A percentile compares a stretch with the other conserved stretches of the same genome.
phyloP scores from a whole-genome alignment of 2,329 filamentous ascomycete species.

The Aspergillus nomiae region DNA sequence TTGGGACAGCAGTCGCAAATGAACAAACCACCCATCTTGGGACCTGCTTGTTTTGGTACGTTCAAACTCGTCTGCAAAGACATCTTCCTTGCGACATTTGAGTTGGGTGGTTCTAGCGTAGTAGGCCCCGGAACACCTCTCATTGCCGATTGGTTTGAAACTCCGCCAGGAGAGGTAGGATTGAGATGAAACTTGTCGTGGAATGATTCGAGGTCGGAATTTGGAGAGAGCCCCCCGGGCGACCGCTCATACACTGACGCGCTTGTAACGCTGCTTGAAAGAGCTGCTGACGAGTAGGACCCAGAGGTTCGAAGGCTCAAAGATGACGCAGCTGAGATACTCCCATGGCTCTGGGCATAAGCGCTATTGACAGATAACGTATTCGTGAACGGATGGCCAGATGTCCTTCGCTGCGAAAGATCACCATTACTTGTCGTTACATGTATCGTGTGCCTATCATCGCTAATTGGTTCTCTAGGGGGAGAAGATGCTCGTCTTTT shows the following conservation, averaged over 20 bases:
- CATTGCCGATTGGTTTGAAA: constrained; percentile 40
- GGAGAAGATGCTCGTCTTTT: constrained; percentile 68
- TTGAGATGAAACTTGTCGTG: constrained; percentile 54
- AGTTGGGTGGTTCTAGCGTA: constrained; percentile 42
- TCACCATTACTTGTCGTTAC: constrained; percentile 49
- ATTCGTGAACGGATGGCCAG: constrained; percentile 56
- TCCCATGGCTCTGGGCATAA: constrained; percentile 61
- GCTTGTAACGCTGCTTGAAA: constrained; percentile 69
- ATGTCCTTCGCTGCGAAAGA: constrained; percentile 56
- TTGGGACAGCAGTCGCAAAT: constrained; percentile 96
- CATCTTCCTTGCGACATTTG: constrained; percentile 49
- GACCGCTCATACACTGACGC: constrained; percentile 65
- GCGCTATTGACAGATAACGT: constrained; percentile 56
- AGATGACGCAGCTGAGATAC: constrained; percentile 67
- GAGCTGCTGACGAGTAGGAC: constrained; percentile 63
- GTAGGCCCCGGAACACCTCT: constrained; percentile 38
- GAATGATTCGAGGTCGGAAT: constrained; percentile 56
- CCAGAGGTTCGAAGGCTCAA: constrained; percentile 58
- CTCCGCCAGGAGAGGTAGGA: constrained; percentile 50
- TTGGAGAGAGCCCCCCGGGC: constrained; percentile 61
- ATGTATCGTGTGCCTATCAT: constrained; percentile 38
- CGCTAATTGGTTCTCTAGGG: constrained; percentile 53
- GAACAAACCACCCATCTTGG: constrained; percentile 59
- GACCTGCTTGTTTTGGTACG: constrained; percentile 35
- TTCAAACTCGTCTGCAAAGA: constrained; percentile 42